These are phyloP conservation scores for Collybiopsis confluens DNA, from an alignment of 768 basidiomycete genomes.

Conservation along the genomic window DNA sequence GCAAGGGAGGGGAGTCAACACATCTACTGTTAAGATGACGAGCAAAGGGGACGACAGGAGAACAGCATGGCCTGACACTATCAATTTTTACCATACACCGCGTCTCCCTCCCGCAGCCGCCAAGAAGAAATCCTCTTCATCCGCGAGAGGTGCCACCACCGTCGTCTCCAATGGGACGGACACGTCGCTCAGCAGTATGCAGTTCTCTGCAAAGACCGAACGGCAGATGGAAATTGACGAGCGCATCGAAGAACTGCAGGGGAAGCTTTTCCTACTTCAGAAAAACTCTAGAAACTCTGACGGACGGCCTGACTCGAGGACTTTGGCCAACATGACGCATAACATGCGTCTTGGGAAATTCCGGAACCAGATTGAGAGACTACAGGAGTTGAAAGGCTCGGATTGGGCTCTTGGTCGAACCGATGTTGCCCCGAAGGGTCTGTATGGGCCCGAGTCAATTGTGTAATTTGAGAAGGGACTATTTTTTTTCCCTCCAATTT, in stretches of 20 bases:
- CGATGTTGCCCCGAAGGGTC: conserved; percentile 1
- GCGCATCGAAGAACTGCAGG: conserved; percentile 2
- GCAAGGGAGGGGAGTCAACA: not conserved
- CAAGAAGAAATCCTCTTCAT: not conserved
- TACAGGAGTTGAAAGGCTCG: conserved; percentile 5
- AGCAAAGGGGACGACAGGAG: not conserved
- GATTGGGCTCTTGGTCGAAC: conserved; percentile 6
- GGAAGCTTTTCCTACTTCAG: conserved; percentile 4
- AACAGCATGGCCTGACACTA: not conserved
- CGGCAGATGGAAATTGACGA: conserved; percentile 9
- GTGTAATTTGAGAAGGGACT: not conserved
- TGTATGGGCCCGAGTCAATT: not conserved
- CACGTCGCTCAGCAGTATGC: conserved; percentile 6
- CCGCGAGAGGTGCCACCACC: not conserved
- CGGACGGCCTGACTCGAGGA: not conserved
- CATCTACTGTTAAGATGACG: not conserved
- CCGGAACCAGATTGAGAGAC: conserved; percentile 3
- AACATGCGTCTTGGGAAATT: conserved; percentile 3
- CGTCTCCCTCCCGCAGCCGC: not conserved
- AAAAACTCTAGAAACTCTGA: not conserved
- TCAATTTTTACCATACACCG: conserved; percentile 5
- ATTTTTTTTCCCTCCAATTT: too few species aligned
- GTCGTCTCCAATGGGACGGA: not conserved
- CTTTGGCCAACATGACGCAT: conserved; percentile 7
- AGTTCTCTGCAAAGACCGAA: conserved; percentile 6